Evolutionary conservation across 2,329 filamentous ascomycete species (phyloP).

Genomic region (Furcasterigmium furcatum): DNA sequence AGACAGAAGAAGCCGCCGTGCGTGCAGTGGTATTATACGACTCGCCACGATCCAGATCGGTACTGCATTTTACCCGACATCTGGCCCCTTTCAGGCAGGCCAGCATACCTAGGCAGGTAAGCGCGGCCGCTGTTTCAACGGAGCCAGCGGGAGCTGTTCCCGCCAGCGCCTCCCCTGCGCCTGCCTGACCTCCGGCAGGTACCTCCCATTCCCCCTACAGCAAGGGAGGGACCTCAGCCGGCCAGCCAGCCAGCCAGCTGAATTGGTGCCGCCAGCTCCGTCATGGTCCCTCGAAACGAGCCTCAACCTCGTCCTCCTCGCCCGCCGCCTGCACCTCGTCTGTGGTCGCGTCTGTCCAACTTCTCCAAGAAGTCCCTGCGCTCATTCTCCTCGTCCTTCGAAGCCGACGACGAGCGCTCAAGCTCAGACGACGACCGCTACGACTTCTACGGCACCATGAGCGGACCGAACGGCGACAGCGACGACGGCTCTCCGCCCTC

Average conservation of each 20-base stretch:
- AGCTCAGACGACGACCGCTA: slow-evolving; percentile 27
- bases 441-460: slow-evolving; percentile 15
- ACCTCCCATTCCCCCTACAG: too few species aligned
- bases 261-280: neutral
- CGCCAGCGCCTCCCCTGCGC: too few species aligned
- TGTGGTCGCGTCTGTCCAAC: slow-evolving; percentile 46
- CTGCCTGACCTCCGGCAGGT: too few species aligned
- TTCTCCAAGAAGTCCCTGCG: slow-evolving; percentile 53
- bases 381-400: slow-evolving; percentile 61
- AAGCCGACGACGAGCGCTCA: slow-evolving; percentile 68
- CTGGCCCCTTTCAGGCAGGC: too few species aligned
- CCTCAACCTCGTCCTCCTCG: slow-evolving; percentile 13
- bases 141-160: neutral
- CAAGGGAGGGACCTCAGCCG: too few species aligned
- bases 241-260: too few species aligned
- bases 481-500: slow-evolving; percentile 32
- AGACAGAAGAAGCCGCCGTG: too few species aligned
- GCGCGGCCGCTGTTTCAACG: neutral
- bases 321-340: slow-evolving; percentile 39
- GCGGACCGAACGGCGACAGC: slow-evolving; percentile 12
- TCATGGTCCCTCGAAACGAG: slow-evolving; percentile 14
- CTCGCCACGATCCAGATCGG: too few species aligned
- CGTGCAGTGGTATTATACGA: too few species aligned
- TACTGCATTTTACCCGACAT: too few species aligned
- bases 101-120: too few species aligned